Evolutionary conservation across 768 basidiomycete species (phyloP), one percentile per base, ranked within the genome.

Genomic region (Mycena albidolilacea): DNA sequence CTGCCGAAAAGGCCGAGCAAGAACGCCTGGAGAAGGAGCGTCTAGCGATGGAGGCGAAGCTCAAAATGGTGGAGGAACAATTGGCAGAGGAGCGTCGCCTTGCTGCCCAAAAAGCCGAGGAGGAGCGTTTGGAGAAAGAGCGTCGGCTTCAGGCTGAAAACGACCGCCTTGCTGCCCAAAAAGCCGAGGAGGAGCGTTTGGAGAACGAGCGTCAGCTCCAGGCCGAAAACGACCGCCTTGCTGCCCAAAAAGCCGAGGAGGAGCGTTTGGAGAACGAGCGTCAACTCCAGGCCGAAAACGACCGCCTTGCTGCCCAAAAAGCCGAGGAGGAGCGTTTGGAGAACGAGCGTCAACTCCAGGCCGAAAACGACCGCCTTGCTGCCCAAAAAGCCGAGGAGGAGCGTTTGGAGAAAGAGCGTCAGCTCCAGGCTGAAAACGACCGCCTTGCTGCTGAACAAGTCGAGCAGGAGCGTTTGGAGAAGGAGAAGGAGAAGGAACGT

Each of bases 51-150:
- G 67, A 69, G 59, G 59, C 55, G 17, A 73, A 64, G 64, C 67
- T 69, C 43, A 54, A 21, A n/a, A 35, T 70, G 43, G 72, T 58
- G 7, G 68, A 69, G 52, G 67, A 69, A 39, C 70, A 67, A 41
- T 39, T 71, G 30, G 70, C 70, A 7, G 60, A 67, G 39, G 70
- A 71, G 14, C 70, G 70, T 55, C 64, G 70, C 19, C 37, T 71
- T 12, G 57, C 61, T 39, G 72, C 75, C 6, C 72, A 73, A 65
- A 66, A 73, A 37, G 67, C 67, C 14, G 75, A 75, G 46, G 46
- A 77, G 35, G 76, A 70, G 21, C 64, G 52, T 8, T 15, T 68
- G 23, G 50, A 67, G 52, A 60, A 43, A 30, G 30, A 30, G 30
- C 30, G 30, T 30, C 30, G 2, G 23, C 23, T 23, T 2, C 23